These are phyloP conservation scores for Isatis lusitanica DNA, from an alignment of 441 rosid genomes.

Conservation along the genomic window DNA sequence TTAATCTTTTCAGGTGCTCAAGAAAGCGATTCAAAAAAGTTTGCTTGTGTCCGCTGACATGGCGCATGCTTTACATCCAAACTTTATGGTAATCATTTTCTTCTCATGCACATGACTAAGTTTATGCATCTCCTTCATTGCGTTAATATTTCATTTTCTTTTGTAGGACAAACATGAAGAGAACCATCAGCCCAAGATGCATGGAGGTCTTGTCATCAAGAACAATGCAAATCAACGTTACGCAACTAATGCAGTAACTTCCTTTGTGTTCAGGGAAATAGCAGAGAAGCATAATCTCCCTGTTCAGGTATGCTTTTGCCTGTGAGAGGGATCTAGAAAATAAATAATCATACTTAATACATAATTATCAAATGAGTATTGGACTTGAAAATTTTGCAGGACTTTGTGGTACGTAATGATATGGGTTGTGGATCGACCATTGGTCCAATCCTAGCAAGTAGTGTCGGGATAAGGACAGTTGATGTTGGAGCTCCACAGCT, in stretches of 20 bases:
- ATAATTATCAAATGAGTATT: not conserved
- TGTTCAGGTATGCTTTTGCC: conserved; percentile 55
- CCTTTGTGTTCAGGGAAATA: conserved; percentile 83
- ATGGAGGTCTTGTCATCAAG: conserved; percentile 97
- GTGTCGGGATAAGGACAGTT: conserved; percentile 91
- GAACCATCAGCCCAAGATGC: conserved; percentile 93
- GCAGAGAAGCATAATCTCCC: conserved; percentile 76
- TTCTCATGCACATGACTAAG: not conserved
- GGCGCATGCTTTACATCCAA: conserved; percentile 99
- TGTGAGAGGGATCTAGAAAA: not conserved
- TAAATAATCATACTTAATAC: conserved; percentile 1
- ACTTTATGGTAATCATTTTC: conserved; percentile 57
- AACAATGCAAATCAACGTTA: conserved; percentile 96
- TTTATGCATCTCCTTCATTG: conserved; percentile 2
- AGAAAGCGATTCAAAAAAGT: conserved; percentile 87
- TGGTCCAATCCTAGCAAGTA: conserved; percentile 93
- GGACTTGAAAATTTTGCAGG: conserved; percentile 45
- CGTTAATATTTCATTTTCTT: conserved; percentile 16
- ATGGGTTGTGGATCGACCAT: conserved; percentile 96
- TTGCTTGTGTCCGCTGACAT: conserved; percentile 94
- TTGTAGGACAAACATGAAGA: conserved; percentile 93
- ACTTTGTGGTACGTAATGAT: conserved; percentile 96
- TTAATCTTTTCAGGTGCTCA: conserved; percentile 58
- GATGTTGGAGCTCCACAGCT: conserved; percentile 96
- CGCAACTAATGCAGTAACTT: conserved; percentile 90